A percentile compares a stretch with the other conserved stretches of the same genome.
These are phyloP conservation scores for Mycena sanguinolenta DNA, from an alignment of 768 basidiomycete genomes.

Conservation along the genomic window DNA sequence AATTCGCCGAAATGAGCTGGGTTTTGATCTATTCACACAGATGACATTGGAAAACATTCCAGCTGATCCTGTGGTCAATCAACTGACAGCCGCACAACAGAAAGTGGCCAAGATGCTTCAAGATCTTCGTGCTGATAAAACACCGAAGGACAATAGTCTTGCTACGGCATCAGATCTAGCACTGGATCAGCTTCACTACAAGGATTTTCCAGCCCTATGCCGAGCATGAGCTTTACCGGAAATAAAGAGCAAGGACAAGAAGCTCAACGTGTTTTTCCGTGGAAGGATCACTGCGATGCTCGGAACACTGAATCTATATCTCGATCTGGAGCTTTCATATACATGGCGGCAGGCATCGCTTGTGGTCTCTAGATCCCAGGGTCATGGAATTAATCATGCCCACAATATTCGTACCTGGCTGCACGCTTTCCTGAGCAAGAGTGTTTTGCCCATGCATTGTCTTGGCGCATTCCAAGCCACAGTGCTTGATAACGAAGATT, in stretches of 20 bases:
- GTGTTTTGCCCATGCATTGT: conserved; percentile 26
- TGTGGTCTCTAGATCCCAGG: background rate
- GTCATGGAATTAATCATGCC: background rate
- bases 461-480: conserved; percentile 39
- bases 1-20: background rate
- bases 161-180: background rate
- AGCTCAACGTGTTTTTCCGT: background rate
- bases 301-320: background rate
- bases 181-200: background rate
- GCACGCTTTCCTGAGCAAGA: background rate
- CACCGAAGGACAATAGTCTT: background rate
- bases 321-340: background rate
- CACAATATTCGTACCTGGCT: background rate
- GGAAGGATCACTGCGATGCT: background rate
- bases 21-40: background rate
- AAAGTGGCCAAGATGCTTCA: background rate
- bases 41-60: background rate
- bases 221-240: background rate
- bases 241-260: conserved; percentile 2
- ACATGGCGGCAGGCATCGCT: background rate
- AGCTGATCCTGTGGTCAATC: background rate
- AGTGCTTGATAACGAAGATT: conserved; percentile 51
- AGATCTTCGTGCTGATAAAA: background rate
- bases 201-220: background rate
- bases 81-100: background rate